phyloP scores from a whole-genome alignment of 2,329 filamentous ascomycete genomes.

The Aureobasidium lini region DNA sequence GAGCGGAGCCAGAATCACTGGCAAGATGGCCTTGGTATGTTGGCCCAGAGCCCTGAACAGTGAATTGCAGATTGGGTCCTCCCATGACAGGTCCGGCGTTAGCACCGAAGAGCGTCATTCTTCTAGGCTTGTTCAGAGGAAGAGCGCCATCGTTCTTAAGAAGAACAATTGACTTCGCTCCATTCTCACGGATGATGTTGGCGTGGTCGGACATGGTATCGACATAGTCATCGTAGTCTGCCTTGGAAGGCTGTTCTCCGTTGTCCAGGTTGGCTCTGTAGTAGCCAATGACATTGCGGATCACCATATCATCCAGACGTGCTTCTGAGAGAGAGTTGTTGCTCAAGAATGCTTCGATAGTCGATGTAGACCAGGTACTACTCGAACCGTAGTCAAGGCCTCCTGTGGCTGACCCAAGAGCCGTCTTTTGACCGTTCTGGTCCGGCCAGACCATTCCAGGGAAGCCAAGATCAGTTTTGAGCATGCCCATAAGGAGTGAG shows the following conservation, averaged over 20 bases:
- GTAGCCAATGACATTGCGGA: slow-evolving; percentile 40
- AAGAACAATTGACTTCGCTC: slow-evolving; percentile 41
- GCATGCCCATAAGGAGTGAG: slow-evolving; percentile 45
- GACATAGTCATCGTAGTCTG: slow-evolving; percentile 33
- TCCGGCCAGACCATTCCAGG: slow-evolving; percentile 65
- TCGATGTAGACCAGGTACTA: neutral
- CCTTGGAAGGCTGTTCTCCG: slow-evolving; percentile 31
- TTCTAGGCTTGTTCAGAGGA: slow-evolving; percentile 35
- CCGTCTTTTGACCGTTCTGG: neutral
- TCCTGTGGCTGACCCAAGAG: neutral
- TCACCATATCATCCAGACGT: slow-evolving; percentile 36
- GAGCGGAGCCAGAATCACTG: slow-evolving; percentile 41
- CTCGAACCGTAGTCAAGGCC: slow-evolving; percentile 56
- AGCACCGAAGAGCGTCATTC: slow-evolving; percentile 43
- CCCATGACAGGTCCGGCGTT: slow-evolving; percentile 39
- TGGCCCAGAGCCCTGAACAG: slow-evolving; percentile 32
- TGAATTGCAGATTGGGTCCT: slow-evolving; percentile 39
- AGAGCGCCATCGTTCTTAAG: slow-evolving; percentile 40
- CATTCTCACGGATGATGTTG: slow-evolving; percentile 58
- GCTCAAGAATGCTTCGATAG: slow-evolving; percentile 21
- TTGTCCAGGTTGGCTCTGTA: slow-evolving; percentile 43
- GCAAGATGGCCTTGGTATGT: slow-evolving; percentile 37
- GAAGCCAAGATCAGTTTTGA: slow-evolving; percentile 74
- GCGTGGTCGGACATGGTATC: slow-evolving; percentile 71
- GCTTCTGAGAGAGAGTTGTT: slow-evolving; percentile 24